Evolutionary conservation across 805 yeast genomes (phyloP).

Genomic region (Cyberlindnera mycetangii): DNA sequence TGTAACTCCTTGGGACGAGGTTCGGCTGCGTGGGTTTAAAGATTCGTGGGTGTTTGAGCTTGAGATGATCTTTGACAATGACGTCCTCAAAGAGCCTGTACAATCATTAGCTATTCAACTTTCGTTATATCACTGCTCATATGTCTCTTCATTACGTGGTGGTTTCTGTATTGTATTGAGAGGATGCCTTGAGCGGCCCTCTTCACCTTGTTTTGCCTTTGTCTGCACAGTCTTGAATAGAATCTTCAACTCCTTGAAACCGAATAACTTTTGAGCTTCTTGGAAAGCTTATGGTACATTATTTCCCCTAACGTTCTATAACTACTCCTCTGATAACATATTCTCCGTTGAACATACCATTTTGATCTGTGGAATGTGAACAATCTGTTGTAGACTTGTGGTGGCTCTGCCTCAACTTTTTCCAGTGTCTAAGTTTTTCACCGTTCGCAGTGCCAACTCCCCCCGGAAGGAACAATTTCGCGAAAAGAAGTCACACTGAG

Average conservation of each 20-base stretch:
- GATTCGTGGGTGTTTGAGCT: background rate
- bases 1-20: too few species aligned
- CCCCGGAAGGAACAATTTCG: background rate
- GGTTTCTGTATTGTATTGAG: too few species aligned
- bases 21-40: too few species aligned
- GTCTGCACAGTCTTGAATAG: too few species aligned
- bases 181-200: too few species aligned
- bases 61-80: too few species aligned
- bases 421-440: conserved; percentile 14
- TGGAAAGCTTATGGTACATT: background rate
- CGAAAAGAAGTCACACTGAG: conserved; percentile 4
- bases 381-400: conserved; percentile 5
- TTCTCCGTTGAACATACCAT: conserved; percentile 12
- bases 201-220: too few species aligned
- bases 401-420: conserved; percentile 9
- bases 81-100: too few species aligned
- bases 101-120: too few species aligned
- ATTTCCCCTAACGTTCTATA: background rate
- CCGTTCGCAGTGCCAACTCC: background rate
- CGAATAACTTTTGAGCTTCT: background rate
- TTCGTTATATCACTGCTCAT: too few species aligned
- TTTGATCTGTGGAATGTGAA: conserved; percentile 15
- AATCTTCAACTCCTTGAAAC: background rate
- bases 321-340: background rate
- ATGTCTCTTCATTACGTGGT: too few species aligned